A percentile compares a stretch with the other conserved stretches of the same genome.
Conservation (phyloP, 768 basidiomycete species). For the Sarcodon sp. region DNA sequence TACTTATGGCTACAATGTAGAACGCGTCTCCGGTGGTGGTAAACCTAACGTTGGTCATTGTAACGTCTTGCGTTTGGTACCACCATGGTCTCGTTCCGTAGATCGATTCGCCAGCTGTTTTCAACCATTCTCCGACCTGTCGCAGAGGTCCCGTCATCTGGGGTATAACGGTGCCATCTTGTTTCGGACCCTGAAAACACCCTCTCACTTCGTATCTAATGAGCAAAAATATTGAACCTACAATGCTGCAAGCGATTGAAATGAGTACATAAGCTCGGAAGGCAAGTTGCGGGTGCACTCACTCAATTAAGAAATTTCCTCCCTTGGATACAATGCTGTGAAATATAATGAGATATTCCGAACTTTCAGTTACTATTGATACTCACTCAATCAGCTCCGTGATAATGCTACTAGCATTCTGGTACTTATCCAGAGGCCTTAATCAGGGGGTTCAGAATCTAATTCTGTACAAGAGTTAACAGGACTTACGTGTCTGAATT, state of each 20-base stretch:
- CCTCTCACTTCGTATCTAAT: not conserved
- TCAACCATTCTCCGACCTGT: slow-evolving; percentile 8
- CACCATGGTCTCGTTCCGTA: slow-evolving; percentile 9
- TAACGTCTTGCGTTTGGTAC: slow-evolving; percentile 1
- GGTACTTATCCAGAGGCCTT: slow-evolving; percentile 4
- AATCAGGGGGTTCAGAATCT: not conserved
- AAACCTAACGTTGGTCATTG: slow-evolving; percentile 12
- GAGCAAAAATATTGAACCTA: not conserved
- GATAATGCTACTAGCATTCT: slow-evolving; percentile 2
- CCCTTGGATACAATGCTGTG: slow-evolving; percentile 46
- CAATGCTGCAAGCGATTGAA: not conserved
- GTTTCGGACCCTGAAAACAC: slow-evolving; percentile 4
- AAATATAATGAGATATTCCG: slow-evolving; percentile 4
- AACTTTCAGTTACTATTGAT: too few relatives aligned
- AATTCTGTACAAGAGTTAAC: not conserved
- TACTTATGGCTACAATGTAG: slow-evolving; percentile 15
- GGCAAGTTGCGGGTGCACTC: slow-evolving; percentile 8
- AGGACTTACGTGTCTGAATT: slow-evolving; percentile 10
- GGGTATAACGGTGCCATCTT: slow-evolving; percentile 7
- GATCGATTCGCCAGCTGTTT: slow-evolving; percentile 7
- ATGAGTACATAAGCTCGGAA: not conserved
- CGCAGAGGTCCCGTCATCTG: slow-evolving; percentile 7
- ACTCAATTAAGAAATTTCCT: slow-evolving; percentile 35
- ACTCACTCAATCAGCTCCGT: slow-evolving; percentile 2
- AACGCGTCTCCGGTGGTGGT: slow-evolving; percentile 15